Conservation (phyloP, 768 basidiomycete species). For the Mrakia blollopis region DNA sequence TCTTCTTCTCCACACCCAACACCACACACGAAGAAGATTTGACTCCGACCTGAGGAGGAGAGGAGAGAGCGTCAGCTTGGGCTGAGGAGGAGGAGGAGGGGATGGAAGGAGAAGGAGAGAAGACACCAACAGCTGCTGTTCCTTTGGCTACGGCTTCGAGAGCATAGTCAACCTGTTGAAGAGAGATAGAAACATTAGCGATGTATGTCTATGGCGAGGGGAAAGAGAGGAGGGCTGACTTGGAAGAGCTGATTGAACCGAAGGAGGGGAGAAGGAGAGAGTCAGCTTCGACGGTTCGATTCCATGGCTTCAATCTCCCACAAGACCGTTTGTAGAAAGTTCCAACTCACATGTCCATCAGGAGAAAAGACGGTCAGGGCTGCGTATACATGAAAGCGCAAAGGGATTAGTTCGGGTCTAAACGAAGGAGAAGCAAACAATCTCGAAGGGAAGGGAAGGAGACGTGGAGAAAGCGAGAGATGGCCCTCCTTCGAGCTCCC, state of each 20-base stretch:
- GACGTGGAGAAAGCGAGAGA: neutral
- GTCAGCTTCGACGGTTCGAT: constrained; percentile 14
- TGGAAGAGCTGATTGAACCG: constrained; percentile 56
- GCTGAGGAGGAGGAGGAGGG: neutral
- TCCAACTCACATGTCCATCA: constrained; percentile 74
- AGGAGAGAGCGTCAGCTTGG: constrained; percentile 2
- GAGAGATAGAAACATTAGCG: constrained; percentile 31
- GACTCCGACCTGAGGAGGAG: constrained; percentile 73
- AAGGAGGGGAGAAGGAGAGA: neutral
- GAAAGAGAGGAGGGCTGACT: constrained; percentile 48
- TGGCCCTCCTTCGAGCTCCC: neutral
- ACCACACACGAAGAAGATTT: constrained; percentile 92
- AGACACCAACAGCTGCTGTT: constrained; percentile 87
- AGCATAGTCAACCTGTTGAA: constrained; percentile 88
- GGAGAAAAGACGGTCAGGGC: constrained; percentile 97
- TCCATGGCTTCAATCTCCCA: no score
- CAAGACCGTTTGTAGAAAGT: no score
- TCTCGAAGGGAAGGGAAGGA: neutral
- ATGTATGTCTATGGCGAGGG: no score
- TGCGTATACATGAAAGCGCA: constrained; percentile 42
- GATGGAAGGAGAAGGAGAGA: constrained; percentile 24
- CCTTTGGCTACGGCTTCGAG: constrained; percentile 95
- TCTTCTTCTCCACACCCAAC: constrained; percentile 98
- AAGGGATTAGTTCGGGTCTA: neutral
- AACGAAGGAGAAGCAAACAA: neutral